Conservation (phyloP, 129 eudicot genomes). For the Flaveria trinervia region DNA sequence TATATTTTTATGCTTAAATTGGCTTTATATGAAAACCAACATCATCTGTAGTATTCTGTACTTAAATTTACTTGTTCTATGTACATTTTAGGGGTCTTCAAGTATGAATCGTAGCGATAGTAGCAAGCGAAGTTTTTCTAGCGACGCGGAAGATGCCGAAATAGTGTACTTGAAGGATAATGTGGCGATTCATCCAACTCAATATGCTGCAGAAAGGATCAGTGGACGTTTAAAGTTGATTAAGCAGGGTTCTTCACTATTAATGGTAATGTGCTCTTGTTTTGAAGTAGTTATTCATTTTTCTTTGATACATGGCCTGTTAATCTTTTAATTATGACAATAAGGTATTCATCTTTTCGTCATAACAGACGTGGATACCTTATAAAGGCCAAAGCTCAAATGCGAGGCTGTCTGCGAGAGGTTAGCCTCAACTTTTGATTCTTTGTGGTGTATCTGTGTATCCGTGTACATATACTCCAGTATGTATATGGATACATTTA, state of each 20-base stretch:
- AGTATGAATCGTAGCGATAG: constrained; percentile 65
- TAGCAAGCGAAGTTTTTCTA: constrained; percentile 48
- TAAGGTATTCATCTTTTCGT: constrained; percentile 18
- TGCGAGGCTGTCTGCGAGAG: constrained; percentile 82
- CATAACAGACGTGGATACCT: constrained; percentile 87
- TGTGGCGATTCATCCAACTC: constrained; percentile 90
- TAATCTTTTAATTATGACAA: constrained; percentile 1
- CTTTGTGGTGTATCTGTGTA: constrained; percentile 6
- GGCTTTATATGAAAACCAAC: constrained; percentile 2
- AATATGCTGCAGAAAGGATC: constrained; percentile 81
- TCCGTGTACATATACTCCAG: neutral
- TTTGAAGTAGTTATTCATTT: constrained; percentile 11
- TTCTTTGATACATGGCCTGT: constrained; percentile 12
- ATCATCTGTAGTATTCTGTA: neutral
- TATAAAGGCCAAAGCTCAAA: constrained; percentile 83
- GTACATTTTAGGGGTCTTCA: constrained; percentile 41
- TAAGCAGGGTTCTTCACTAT: constrained; percentile 69
- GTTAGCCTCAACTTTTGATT: constrained; percentile 40
- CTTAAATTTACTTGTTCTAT: constrained; percentile 15
- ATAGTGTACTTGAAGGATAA: constrained; percentile 71
- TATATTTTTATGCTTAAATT: neutral
- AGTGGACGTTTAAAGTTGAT: constrained; percentile 80
- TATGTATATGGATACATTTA: constrained; percentile 13
- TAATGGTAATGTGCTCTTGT: constrained; percentile 48
- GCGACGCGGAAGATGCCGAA: constrained; percentile 70